phyloP scores from a whole-genome alignment of 2,329 filamentous ascomycete genomes.

The Paradendryphiella salina region DNA sequence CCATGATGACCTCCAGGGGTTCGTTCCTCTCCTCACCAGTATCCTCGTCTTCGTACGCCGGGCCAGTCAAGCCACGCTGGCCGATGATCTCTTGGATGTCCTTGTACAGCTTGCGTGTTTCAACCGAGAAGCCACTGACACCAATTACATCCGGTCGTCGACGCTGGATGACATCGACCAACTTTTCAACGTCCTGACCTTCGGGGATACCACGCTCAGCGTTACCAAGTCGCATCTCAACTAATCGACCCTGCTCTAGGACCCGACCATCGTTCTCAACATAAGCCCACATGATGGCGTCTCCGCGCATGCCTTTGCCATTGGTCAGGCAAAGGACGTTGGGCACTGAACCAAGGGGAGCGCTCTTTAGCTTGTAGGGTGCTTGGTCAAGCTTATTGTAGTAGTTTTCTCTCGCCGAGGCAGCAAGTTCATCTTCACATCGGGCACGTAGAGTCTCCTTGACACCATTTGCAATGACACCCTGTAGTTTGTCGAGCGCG shows the following conservation, averaged over 20 bases:
- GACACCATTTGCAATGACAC: constrained; percentile 83
- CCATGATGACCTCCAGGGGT: constrained; percentile 81
- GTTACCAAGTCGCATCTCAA: constrained; percentile 70
- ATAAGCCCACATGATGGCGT: constrained; percentile 88
- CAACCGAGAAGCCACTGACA: constrained; percentile 84
- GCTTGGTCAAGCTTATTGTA: constrained; percentile 90
- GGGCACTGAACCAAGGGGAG: constrained; percentile 84
- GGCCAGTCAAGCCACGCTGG: constrained; percentile 74
- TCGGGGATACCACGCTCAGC: constrained; percentile 68
- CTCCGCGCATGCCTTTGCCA: constrained; percentile 76
- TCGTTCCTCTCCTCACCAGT: constrained; percentile 71
- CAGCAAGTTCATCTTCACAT: constrained; percentile 91
- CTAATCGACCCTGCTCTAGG: constrained; percentile 84
- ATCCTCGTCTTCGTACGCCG: constrained; percentile 81
- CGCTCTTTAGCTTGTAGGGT: constrained; percentile 91
- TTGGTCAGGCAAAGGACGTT: constrained; percentile 86
- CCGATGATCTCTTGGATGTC: constrained; percentile 78
- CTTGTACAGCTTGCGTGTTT: constrained; percentile 80
- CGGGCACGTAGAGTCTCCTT: constrained; percentile 90
- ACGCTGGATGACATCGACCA: constrained; percentile 77
- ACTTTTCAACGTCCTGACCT: constrained; percentile 66
- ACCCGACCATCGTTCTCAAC: constrained; percentile 91
- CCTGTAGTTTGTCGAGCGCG: constrained; percentile 79
- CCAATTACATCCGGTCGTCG: constrained; percentile 88
- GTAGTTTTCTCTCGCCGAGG: constrained; percentile 84